Conservation (phyloP, 2,329 filamentous ascomycete genomes). For the Cordyceps sp. region DNA sequence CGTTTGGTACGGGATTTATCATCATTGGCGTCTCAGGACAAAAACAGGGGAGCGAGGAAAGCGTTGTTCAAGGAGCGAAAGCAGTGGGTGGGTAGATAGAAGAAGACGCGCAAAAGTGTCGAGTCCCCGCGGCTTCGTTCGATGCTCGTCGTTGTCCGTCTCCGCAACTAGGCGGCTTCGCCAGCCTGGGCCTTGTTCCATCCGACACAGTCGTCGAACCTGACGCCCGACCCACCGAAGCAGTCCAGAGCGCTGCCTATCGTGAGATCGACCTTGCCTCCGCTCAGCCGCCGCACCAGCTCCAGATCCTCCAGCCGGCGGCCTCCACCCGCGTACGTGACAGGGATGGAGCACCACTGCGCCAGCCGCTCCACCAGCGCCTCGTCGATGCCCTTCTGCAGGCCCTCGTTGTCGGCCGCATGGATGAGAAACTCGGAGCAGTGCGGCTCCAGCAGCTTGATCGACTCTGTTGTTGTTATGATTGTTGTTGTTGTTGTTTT, state of each 20-base stretch:
- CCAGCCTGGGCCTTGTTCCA: conserved; percentile 52
- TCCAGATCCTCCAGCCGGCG: conserved; percentile 69
- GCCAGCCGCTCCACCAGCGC: conserved; percentile 61
- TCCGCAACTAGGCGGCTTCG: not conserved
- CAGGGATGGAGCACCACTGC: conserved; percentile 77
- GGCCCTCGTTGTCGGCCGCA: conserved; percentile 87
- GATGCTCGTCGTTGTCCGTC: not conserved
- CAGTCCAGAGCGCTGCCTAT: conserved; percentile 94
- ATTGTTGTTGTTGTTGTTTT: no score
- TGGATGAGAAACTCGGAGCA: conserved; percentile 96
- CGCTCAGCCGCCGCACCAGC: conserved; percentile 61
- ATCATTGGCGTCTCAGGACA: no score
- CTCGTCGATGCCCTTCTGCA: conserved; percentile 83
- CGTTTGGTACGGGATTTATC: no score
- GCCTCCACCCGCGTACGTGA: conserved; percentile 94
- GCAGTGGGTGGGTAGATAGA: no score
- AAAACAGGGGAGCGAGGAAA: no score
- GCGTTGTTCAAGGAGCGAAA: no score
- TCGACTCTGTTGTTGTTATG: conserved; percentile 43
- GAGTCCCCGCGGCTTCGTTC: not conserved
- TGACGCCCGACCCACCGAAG: conserved; percentile 78
- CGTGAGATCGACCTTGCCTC: conserved; percentile 75
- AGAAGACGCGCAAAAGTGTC: not conserved
- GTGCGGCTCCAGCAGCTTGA: conserved; percentile 67
- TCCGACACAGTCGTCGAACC: conserved; percentile 70